A percentile compares a stretch with the other conserved stretches of the same genome.
These are phyloP conservation scores for Arthrobotrys entomopaga DNA, from an alignment of 2,329 filamentous ascomycete species.

Conservation along the genomic window DNA sequence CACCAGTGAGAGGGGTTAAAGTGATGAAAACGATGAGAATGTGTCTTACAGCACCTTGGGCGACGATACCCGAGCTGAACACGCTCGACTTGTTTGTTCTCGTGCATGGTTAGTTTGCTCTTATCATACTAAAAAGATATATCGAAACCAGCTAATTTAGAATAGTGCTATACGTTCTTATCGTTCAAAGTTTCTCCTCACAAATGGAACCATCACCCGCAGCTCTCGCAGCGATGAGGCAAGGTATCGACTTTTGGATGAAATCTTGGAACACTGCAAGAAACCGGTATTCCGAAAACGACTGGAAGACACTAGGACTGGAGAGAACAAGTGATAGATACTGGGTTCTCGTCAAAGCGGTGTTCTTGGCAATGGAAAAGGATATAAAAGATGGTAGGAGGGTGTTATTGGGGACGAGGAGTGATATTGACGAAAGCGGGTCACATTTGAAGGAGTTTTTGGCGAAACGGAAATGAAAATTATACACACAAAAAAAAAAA, in stretches of 20 bases:
- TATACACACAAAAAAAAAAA: too few species aligned
- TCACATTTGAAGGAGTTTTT: constrained; percentile 54
- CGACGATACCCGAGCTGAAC: constrained; percentile 26
- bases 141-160: background rate
- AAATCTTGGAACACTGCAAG: constrained; percentile 42
- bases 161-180: constrained; percentile 38
- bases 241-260: constrained; percentile 49
- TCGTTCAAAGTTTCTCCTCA: constrained; percentile 34
- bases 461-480: constrained; percentile 47
- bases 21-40: constrained; percentile 34
- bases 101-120: constrained; percentile 33
- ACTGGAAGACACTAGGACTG: constrained; percentile 43
- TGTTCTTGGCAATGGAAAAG: constrained; percentile 53
- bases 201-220: constrained; percentile 34
- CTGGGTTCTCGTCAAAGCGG: constrained; percentile 46
- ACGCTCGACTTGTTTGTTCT: constrained; percentile 42
- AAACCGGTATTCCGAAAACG: constrained; percentile 25
- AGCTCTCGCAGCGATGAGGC: constrained; percentile 33
- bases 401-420: constrained; percentile 16
- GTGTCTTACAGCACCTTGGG: constrained; percentile 33
- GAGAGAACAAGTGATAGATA: constrained; percentile 50
- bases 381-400: constrained; percentile 44
- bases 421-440: constrained; percentile 50
- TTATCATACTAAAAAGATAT: background rate
- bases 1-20: constrained; percentile 38